phyloP scores from a whole-genome alignment of 805 yeast genomes.

The Yarrowia osloensis region DNA sequence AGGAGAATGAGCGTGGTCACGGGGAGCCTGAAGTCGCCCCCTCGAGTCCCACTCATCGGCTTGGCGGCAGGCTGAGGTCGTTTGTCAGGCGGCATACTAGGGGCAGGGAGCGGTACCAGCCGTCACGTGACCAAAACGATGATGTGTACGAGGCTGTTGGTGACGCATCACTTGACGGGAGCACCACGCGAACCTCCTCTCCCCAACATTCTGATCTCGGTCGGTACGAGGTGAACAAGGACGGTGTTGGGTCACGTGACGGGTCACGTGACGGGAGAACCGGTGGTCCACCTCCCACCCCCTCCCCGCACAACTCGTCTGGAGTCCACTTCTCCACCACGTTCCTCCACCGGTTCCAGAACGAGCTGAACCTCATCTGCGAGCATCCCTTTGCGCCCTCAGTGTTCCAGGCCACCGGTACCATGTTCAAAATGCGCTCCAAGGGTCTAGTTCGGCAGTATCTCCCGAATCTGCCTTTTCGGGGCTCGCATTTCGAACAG shows the following conservation, averaged over 20 bases:
- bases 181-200: neutral
- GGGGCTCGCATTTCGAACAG: slow-evolving; percentile 20
- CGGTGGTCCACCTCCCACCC: neutral
- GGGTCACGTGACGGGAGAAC: neutral
- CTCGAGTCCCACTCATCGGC: neutral
- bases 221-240: neutral
- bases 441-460: slow-evolving; percentile 6
- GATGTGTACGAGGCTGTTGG: no score
- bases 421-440: slow-evolving; percentile 22
- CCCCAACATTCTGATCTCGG: neutral
- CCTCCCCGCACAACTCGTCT: no score
- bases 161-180: neutral
- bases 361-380: neutral
- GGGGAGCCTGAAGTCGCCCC: no score
- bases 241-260: no score
- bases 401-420: slow-evolving; percentile 13
- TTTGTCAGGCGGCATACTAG: neutral
- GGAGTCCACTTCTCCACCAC: neutral
- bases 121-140: neutral
- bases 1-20: no score
- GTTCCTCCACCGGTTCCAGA: slow-evolving; percentile 4
- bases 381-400: slow-evolving; percentile 8
- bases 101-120: neutral
- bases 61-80: neutral
- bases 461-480: neutral